Evolutionary conservation across 352 stramenopile species (phyloP), one percentile per base, ranked within the genome.

Genomic region (Phytophthora citricola): DNA sequence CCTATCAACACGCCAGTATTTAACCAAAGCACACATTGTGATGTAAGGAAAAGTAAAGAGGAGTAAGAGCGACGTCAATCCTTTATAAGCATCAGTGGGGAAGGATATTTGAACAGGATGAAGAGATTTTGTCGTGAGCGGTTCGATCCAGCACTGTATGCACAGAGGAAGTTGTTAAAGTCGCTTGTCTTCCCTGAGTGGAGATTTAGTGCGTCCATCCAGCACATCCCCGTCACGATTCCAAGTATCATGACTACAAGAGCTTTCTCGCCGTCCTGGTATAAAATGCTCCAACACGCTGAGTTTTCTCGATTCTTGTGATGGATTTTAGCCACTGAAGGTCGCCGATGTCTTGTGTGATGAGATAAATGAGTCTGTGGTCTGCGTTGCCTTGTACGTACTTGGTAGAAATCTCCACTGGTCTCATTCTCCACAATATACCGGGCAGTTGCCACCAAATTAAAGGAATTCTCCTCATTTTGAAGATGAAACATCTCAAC

Each of bases 91-190:
- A 17, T 24, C n/a, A 9, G 26, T 46, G 20, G 22, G 32, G 54
- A 70, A 88, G 81, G 84, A 92, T 92, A 92, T 92, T 91, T 90
- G 70, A 89, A 76, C 8, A 89, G 60, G 51, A 91, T 39, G 72
- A 91, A 92, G 62, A 89, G 76, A 22, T 81, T 72, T 50, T 89
- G 70, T 9, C 81, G 69, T 31, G 76, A 84, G 20, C 81, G 81
- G 46, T 91, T 75, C 0, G 74, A 76, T 17, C 76, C 68, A 8
- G 78, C 74, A 38, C 73, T 88, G 65, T 91, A 91, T 15, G 69
- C 71, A 51, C 84, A 92, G 8, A 78, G 32, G 9, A 89, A 80
- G 32, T 40, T 57, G 34, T 68, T 58, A 2, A 49, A 60, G 6
- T 44, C 40, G 24, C 49, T 64, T 15, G 12, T 54, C 36, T 52